Base-by-base conservation (phyloP, 163 green algal genomes). In the Scenedesmus sp. region DNA sequence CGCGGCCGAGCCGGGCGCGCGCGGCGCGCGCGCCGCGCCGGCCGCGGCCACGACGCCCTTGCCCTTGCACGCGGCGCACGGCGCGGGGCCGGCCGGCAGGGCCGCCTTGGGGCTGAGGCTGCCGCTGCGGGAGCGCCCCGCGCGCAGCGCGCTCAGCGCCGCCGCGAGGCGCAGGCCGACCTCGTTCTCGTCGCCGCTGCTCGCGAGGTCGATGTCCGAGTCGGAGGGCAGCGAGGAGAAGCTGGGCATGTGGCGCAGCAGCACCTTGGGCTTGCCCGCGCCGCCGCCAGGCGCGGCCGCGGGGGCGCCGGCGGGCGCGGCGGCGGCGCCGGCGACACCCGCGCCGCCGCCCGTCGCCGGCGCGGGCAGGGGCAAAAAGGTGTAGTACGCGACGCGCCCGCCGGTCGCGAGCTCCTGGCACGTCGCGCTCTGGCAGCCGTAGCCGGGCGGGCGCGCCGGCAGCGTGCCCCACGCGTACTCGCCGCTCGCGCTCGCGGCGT, bases 331-430 rank as follows among this genome's bases (percentile, higher is more conserved):
- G 3, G 71, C 18, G 26, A 31, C 71, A 10, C 13, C 44, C 3
- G 45, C 7, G 26, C 45, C 29, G 34, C 29, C 26, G 15, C 4
- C 2, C 28, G 9, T 45, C 20, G 58, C 58, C 11, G 58, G n/a
- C 29, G 24, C 28, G 24, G 58, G 18, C 1, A 33, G 4, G 24
- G 79, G 64, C 33, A 33, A 57, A 53, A 91, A 76, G 45, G 80
- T 87, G 80, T 93, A 92, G 75, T 92, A 97, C 14, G 85, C 83
- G n/a, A 95, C 86, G 53, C 85, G 78, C 47, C 91, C 91, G 33
- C 94, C 91, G 31, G 78, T 85, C 10, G 73, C 79, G 20, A 95
- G 84, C 58, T 91, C 85, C 81, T 97, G 91, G 64, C 82, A 87
- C 4, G 81, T 91, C 3, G 72, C 78, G 3, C 83, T 78, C 75